Conservation (phyloP, 1,139 yeast species). For the Geotrichum klebahnii region DNA sequence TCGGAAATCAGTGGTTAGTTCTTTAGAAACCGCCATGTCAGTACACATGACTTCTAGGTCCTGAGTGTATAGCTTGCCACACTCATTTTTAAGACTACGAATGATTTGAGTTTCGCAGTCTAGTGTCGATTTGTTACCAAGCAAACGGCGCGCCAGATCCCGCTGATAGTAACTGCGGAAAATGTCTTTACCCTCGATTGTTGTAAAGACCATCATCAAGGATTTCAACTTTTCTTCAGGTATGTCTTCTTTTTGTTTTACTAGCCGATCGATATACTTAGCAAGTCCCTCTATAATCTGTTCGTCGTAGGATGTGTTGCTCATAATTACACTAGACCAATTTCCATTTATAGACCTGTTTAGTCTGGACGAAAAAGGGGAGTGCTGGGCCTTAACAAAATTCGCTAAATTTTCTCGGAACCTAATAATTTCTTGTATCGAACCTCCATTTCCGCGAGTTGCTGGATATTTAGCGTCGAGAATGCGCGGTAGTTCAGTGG, state of each 20-base stretch:
- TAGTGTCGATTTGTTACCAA: neutral
- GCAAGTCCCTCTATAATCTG: neutral
- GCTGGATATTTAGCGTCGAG: neutral
- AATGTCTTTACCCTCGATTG: neutral
- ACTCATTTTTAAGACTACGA: neutral
- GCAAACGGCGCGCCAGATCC: slow-evolving; percentile 1
- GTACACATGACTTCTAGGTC: slow-evolving; percentile 1
- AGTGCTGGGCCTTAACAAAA: neutral
- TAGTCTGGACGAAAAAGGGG: neutral
- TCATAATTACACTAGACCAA: neutral
- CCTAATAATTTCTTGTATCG: neutral
- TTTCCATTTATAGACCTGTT: neutral
- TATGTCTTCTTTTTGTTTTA: neutral
- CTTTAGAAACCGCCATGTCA: neutral
- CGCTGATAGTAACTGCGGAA: slow-evolving; percentile 3
- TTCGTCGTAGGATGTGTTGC: neutral
- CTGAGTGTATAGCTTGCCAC: neutral
- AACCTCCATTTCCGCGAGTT: neutral
- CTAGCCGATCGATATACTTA: neutral
- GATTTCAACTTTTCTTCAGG: neutral
- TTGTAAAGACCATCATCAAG: neutral
- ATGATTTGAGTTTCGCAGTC: neutral
- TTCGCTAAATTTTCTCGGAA: neutral
- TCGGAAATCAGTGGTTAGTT: neutral
- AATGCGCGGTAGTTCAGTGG: neutral